Conservation (phyloP, 2,329 filamentous ascomycete genomes). For the Clarireedia hainanense region DNA sequence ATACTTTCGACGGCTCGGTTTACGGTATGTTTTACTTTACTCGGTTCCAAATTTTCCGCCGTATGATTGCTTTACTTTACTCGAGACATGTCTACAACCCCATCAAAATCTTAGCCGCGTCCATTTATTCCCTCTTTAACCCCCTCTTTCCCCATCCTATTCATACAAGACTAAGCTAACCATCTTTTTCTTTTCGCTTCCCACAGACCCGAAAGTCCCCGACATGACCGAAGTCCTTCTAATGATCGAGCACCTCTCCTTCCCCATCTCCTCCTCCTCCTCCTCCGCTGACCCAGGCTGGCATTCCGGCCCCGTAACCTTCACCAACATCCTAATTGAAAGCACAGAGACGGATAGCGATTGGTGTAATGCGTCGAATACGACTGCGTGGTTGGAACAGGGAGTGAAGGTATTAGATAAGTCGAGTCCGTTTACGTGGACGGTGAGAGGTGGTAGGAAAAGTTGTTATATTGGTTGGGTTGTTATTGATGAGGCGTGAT, state of each 20-base stretch:
- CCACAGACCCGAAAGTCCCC: neutral
- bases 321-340: slow-evolving; percentile 6
- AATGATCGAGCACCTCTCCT: neutral
- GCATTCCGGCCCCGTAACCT: slow-evolving; percentile 1
- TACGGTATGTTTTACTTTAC: neutral
- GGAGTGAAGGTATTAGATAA: neutral
- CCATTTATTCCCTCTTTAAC: too few relatives aligned
- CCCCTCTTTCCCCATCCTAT: too few relatives aligned
- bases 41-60: neutral
- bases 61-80: too few relatives aligned
- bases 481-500: neutral
- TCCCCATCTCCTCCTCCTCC: neutral
- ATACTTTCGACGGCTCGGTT: neutral
- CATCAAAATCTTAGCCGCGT: too few relatives aligned
- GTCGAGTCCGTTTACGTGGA: neutral
- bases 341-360: neutral
- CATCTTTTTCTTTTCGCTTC: neutral
- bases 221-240: slow-evolving; percentile 1
- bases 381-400: neutral
- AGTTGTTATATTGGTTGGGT: neutral
- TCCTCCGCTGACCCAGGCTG: neutral
- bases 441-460: neutral
- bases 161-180: neutral
- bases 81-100: too few relatives aligned
- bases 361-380: slow-evolving; percentile 4